A percentile compares a stretch with the other conserved stretches of the same genome.
These are phyloP conservation scores for Pelagomonas calceolata DNA, from an alignment of 108 stramenopile species.

Conservation along the genomic window DNA sequence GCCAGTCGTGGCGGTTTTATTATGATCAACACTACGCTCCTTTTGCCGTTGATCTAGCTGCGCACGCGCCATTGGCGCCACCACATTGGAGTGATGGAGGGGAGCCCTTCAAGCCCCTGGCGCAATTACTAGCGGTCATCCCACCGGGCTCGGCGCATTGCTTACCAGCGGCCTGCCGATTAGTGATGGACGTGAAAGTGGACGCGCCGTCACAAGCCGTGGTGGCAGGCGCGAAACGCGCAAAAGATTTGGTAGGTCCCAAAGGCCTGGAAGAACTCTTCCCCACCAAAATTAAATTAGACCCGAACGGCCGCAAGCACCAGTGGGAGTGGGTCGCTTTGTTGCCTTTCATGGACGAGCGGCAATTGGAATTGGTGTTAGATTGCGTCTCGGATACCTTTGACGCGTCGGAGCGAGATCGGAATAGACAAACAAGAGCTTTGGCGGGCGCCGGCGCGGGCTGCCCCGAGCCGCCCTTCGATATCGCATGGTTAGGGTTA, in stretches of 20 bases:
- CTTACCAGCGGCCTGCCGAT: constrained; percentile 72
- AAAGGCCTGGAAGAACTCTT: no score
- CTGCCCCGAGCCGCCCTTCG: background rate
- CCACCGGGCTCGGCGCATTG: constrained; percentile 86
- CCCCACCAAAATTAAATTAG: constrained; percentile 45
- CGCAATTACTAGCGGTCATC: constrained; percentile 94
- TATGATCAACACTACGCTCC: constrained; percentile 97
- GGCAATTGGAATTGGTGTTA: constrained; percentile 67
- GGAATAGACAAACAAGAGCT: background rate
- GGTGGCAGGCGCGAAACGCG: background rate
- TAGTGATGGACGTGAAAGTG: constrained; percentile 77
- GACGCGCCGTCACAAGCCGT: constrained; percentile 91
- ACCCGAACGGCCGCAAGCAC: constrained; percentile 97
- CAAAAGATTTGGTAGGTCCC: no score
- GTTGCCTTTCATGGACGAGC: constrained; percentile 95
- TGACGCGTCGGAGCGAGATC: background rate
- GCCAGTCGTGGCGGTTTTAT: constrained; percentile 93
- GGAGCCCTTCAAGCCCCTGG: constrained; percentile 86
- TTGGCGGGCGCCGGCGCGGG: no score
- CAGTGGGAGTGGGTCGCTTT: constrained; percentile 97
- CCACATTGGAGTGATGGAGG: background rate
- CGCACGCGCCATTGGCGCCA: constrained; percentile 64
- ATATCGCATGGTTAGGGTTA: background rate
- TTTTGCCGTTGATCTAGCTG: constrained; percentile 90
- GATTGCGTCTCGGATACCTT: constrained; percentile 15